Base-by-base conservation (phyloP, 2,329 filamentous ascomycete species). In the Aspergillus pseudoterreus region DNA sequence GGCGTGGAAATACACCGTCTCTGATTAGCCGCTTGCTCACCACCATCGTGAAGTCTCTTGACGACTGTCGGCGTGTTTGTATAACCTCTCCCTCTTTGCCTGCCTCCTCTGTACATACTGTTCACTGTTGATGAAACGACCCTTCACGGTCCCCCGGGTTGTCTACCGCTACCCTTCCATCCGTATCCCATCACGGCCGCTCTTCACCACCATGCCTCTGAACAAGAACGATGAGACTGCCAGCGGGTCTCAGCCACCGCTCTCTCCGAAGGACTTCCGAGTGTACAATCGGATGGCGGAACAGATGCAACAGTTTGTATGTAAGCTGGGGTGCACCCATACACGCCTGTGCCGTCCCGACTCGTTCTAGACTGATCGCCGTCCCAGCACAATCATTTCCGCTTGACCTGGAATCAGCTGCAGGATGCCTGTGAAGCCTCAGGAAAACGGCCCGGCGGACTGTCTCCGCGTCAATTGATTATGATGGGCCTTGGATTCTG, bases 281-380 rank as follows among this genome's bases (percentile, higher is more conserved):
- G 71, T 77, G 36, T 92, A 87, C 70, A 91, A 92, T 71, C 78
- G 78, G n/a, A 74, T 90, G 63, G 85, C 87, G 0, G 87, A 87
- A 51, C 79, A 82, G 57, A 92, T 92, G 88, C 81, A 92, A 42
- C 74, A 80, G 55, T 91, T 86, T 72, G 84, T 86, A 75, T 63
- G 79, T 71, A 9, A 38, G 6, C 10, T 15, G 15, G 12, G 36
- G 12, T 38, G 15, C 24, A 32, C 17, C 9, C 19, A 24, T 41
- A 30, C 35, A 35, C 24, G 2, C 12, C 19, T 22, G 22, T 10
- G 21, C 30, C 24, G n/a, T 43, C 15, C 6, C 2, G 30, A 45
- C 17, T 5, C 10, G 11, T 51, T 47, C 47, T 30, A 41, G 17
- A 53, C 55, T 59, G 44, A 58, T 51, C 53, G 38, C 61, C 55